Conservation (phyloP, 331 rosid species). For the Cydonia oblonga region DNA sequence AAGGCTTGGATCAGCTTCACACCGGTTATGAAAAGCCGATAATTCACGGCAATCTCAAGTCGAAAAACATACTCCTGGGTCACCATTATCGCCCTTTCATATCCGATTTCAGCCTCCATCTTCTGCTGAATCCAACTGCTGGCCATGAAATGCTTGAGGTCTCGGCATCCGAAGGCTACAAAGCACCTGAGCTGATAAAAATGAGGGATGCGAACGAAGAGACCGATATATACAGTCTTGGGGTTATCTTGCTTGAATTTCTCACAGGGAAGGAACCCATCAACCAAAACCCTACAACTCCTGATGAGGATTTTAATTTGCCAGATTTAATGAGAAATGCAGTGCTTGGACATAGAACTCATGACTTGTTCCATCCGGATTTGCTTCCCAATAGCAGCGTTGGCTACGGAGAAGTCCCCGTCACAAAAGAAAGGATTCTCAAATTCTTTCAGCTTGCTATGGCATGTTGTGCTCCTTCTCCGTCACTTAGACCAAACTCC, state of each 20-base stretch:
- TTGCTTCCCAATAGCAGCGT: constrained; percentile 33
- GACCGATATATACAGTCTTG: constrained; percentile 69
- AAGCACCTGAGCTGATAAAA: constrained; percentile 87
- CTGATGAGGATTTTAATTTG: constrained; percentile 76
- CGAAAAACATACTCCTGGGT: constrained; percentile 66
- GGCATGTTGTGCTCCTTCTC: constrained; percentile 89
- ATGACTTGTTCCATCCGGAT: constrained; percentile 68
- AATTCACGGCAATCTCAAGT: constrained; percentile 84
- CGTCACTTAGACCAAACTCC: constrained; percentile 71
- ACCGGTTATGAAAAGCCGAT: constrained; percentile 45
- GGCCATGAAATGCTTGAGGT: constrained; percentile 79
- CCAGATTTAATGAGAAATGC: constrained; percentile 75
- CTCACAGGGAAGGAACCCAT: constrained; percentile 88
- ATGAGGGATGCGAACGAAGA: constrained; percentile 63
- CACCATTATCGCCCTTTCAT: constrained; percentile 44
- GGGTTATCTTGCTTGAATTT: constrained; percentile 69
- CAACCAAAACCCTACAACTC: constrained; percentile 61
- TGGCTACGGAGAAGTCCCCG: constrained; percentile 21
- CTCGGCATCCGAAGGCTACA: constrained; percentile 78
- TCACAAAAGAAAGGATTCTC: constrained; percentile 58
- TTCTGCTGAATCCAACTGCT: constrained; percentile 67
- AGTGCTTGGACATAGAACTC: constrained; percentile 59
- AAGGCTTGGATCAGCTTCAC: constrained; percentile 81
- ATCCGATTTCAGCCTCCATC: constrained; percentile 62
- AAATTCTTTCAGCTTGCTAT: constrained; percentile 77